Base-by-base conservation (phyloP, 31 red algal genomes). In the Odonthalia washingtoniensis region DNA sequence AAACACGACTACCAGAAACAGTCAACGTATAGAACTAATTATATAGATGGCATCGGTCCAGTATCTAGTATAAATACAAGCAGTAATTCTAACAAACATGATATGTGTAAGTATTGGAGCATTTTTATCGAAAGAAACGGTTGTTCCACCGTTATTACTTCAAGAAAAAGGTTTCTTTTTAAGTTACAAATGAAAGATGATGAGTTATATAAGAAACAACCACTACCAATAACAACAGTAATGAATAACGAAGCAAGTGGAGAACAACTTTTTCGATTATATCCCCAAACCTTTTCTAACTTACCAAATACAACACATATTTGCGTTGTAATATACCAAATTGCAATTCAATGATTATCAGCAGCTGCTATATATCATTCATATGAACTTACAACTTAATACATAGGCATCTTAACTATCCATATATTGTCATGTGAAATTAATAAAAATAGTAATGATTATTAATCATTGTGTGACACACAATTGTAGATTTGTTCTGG, bases 251-350 rank as follows among this genome's bases (percentile, higher is more conserved):
- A 98, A 24, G 90, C 93, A 63, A 98, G 49, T 28, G 89, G 91
- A 70, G 82, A 95, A 65, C 93, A 98, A 14, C 75, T 45, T 68
- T 89, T 87, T 4, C 81, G 77, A n/a, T n/a, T n/a, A n/a, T n/a
- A n/a, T n/a, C n/a, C n/a, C 18, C 68, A 61, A 64, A 80, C 87
- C 31, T 87, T 81, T 17, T 77, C 60, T 12, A 88, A 75, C 75
- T 92, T 91, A 24, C 91, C 94, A 80, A 96, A 94, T 2, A 94
- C 81, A 34, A 87, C 83, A 94, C 97, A 99, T 37, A 78, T 62
- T 32, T 92, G 92, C 43, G 76, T 87, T 27, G 84, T 83, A 31
- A 92, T 75, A 70, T 91, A 86, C 57, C 89, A 99, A 24, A 99
- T 84, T 1, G 91, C 94, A 26, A 99, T 70, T 5, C 97, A 91